A percentile compares a stretch with the other conserved stretches of the same genome.
phyloP scores from a whole-genome alignment of 768 basidiomycete species.

The Coprinopsis strossmayeri region DNA sequence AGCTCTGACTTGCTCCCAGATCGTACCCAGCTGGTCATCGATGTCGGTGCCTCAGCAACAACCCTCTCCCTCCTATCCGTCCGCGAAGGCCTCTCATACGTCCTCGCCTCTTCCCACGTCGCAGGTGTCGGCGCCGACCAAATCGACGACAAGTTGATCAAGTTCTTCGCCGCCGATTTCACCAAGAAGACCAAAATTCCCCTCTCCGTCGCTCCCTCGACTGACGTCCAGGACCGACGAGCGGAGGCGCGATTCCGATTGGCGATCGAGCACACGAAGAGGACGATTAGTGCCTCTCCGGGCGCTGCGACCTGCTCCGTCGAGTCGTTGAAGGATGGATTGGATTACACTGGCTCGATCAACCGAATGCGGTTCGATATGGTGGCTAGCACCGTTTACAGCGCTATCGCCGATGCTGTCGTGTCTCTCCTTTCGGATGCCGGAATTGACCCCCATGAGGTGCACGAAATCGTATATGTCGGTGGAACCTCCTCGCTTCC shows the following conservation, averaged over 20 bases:
- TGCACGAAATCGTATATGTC: conserved; percentile 78
- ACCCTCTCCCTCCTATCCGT: conserved; percentile 65
- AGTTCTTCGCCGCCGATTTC: conserved; percentile 93
- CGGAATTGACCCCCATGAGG: conserved; percentile 53
- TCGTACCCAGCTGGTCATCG: conserved; percentile 75
- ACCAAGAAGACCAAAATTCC: conserved; percentile 89
- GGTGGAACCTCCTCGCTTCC: conserved; percentile 72
- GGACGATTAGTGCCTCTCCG: conserved; percentile 80
- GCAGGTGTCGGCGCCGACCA: conserved; percentile 55
- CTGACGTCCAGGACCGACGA: conserved; percentile 59
- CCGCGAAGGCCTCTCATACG: conserved; percentile 66
- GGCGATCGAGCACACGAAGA: conserved; percentile 91
- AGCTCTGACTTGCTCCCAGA: conserved; percentile 40
- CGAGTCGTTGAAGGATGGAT: conserved; percentile 89
- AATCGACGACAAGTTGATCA: conserved; percentile 78
- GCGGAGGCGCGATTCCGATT: conserved; percentile 91
- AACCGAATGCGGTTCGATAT: conserved; percentile 60
- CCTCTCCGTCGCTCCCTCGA: conserved; percentile 56
- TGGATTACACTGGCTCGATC: conserved; percentile 67
- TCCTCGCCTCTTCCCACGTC: conserved; percentile 47
- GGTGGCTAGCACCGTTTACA: conserved; percentile 55
- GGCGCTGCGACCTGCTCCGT: conserved; percentile 89
- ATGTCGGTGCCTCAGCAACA: conserved; percentile 73
- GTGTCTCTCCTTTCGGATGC: conserved; percentile 44
- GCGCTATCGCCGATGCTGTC: conserved; percentile 44